Percentiles rank a stretch among this genome's conserved stretches.
These are phyloP conservation scores for Cyathus striatus DNA, from an alignment of 768 basidiomycete genomes.

Conservation along the genomic window DNA sequence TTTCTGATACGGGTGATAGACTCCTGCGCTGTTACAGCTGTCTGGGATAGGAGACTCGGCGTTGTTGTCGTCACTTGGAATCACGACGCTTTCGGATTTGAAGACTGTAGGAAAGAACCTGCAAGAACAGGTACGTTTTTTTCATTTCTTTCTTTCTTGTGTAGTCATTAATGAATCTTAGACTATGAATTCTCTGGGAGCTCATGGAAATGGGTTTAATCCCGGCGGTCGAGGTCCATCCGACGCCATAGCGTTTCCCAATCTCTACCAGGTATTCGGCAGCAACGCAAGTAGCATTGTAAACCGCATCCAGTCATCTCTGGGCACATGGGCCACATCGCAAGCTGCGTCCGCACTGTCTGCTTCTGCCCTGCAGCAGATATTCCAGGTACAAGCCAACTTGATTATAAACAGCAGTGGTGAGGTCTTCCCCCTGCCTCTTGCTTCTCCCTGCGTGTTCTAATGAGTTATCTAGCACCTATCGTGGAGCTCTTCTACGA, in stretches of 20 bases:
- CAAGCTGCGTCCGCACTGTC: slow-evolving; percentile 35
- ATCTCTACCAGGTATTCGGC: slow-evolving; percentile 43
- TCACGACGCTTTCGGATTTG: slow-evolving; percentile 39
- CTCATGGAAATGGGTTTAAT: slow-evolving; percentile 33
- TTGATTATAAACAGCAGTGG: slow-evolving; percentile 42
- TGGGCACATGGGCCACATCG: slow-evolving; percentile 36
- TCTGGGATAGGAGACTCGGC: slow-evolving; percentile 53
- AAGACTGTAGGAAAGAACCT: slow-evolving; percentile 52
- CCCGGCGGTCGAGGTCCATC: slow-evolving; percentile 37
- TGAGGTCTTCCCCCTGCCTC: slow-evolving; percentile 11
- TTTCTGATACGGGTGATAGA: no score
- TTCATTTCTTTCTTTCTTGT: background rate
- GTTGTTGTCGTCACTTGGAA: slow-evolving; percentile 39
- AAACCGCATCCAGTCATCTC: slow-evolving; percentile 28
- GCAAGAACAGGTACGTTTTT: slow-evolving; percentile 40
- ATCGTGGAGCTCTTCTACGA: slow-evolving; percentile 44
- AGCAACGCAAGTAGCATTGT: slow-evolving; percentile 23
- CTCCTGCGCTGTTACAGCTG: slow-evolving; percentile 44
- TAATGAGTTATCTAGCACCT: no score
- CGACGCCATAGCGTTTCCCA: slow-evolving; percentile 46
- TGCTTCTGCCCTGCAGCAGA: slow-evolving; percentile 33
- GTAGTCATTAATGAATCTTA: slow-evolving; percentile 7
- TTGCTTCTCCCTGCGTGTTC: background rate
- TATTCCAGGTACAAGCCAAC: slow-evolving; percentile 41
- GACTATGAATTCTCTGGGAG: slow-evolving; percentile 39